Percentiles rank a stretch among this genome's conserved stretches.
Conservation (phyloP, 1,139 yeast species). For the Lodderomyces pseudojiufengensis region DNA sequence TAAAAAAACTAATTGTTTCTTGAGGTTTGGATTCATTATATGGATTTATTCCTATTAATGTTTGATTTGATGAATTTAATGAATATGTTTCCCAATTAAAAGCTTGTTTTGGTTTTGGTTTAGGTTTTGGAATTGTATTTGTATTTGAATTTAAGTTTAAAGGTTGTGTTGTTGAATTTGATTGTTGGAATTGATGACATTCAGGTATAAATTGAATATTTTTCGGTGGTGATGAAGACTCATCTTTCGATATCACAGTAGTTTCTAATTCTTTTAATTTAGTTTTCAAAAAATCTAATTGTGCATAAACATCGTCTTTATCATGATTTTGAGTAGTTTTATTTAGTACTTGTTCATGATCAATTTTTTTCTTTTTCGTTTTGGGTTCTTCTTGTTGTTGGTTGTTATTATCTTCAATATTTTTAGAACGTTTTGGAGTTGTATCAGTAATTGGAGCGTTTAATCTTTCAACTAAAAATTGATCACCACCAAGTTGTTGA, state of each 20-base stretch:
- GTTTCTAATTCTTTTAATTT: constrained; percentile 10
- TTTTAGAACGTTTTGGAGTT: too few species aligned
- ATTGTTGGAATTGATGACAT: too few species aligned
- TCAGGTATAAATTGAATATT: too few species aligned
- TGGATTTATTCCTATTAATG: constrained; percentile 27
- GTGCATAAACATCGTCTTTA: constrained; percentile 3
- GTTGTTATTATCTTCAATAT: too few species aligned
- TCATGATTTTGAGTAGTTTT: neutral
- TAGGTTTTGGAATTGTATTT: constrained; percentile 3
- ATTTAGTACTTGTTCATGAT: neutral
- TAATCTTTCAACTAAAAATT: constrained; percentile 3
- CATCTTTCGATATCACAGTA: neutral
- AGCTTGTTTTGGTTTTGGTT: neutral
- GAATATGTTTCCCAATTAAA: constrained; percentile 3
- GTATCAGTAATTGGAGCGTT: too few species aligned
- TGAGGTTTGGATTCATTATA: constrained; percentile 16
- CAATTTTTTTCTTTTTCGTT: neutral
- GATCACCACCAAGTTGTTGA: constrained; percentile 1
- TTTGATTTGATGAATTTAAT: constrained; percentile 12
- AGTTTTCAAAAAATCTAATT: constrained; percentile 6
- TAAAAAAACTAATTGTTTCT: constrained; percentile 30
- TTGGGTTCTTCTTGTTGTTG: too few species aligned
- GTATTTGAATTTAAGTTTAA: constrained; percentile 3
- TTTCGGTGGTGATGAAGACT: neutral
- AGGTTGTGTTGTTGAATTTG: too few species aligned